Evolutionary conservation across 139 green algal genomes (phyloP).

Genomic region (Micromonas commoda): DNA sequence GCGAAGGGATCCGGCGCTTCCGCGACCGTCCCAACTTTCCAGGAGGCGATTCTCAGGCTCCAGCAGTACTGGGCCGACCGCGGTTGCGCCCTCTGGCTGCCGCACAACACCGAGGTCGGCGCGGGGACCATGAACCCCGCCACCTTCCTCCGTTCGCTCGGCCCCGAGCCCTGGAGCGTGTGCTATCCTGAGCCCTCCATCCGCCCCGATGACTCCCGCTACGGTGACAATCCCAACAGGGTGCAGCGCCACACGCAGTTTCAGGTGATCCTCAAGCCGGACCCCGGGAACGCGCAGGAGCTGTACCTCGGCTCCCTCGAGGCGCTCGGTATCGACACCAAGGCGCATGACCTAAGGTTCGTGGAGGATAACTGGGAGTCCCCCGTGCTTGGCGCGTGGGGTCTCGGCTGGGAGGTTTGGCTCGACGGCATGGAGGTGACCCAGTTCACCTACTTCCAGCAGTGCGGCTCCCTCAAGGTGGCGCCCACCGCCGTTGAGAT

Average conservation of each 20-base stretch:
- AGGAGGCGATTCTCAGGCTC: constrained; percentile 80
- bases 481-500: constrained; percentile 80
- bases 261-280: constrained; percentile 98
- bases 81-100: constrained; percentile 84
- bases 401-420: constrained; percentile 97
- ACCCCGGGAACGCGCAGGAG: constrained; percentile 93
- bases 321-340: constrained; percentile 81
- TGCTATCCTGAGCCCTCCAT: constrained; percentile 90
- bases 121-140: constrained; percentile 99
- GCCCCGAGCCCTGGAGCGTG: constrained; percentile 91
- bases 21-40: constrained; percentile 71
- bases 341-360: constrained; percentile 81
- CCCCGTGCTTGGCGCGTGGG: constrained; percentile 92
- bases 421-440: constrained; percentile 97
- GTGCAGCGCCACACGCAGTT: constrained; percentile 98
- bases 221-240: constrained; percentile 96
- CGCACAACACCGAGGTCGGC: constrained; percentile 95
- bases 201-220: constrained; percentile 92
- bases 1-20: no score
- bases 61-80: constrained; percentile 81
- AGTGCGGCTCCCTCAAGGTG: constrained; percentile 61
- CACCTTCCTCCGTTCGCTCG: constrained; percentile 89
- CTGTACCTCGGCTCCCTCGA: constrained; percentile 87
- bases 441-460: constrained; percentile 99
- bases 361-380: constrained; percentile 99